Base-by-base conservation (phyloP, 139 green algal species). In the Picocystis salinarum region DNA sequence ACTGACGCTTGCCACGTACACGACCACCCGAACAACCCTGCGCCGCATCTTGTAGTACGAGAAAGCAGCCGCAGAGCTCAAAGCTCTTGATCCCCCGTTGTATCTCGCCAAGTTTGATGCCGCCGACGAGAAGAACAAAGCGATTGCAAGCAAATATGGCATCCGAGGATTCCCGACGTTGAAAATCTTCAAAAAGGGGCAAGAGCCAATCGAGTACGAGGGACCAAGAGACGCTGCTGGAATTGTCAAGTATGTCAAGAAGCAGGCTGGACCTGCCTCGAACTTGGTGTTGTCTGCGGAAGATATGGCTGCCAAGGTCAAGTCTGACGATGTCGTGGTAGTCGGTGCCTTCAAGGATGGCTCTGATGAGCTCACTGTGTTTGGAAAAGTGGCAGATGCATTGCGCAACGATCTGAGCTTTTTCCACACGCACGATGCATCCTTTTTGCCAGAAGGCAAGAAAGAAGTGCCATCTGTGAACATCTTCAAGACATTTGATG, bases 131-230 rank as follows among this genome's bases (percentile, higher is more conserved):
- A 33, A 50, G 33, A 64, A 64, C 51, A 45, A 28, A 18, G 68
- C 69, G 52, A 26, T 74, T 17, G 51, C 56, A 23, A 18, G 33
- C 7, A 55, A 64, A 44, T 76, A 50, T 39, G 45, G 53, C 9
- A 50, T 76, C 25, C 28, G 45, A 20, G 64, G 58, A 28, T 76
- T 67, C 34, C 67, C 67, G 20, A 76, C 67, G 3, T 28, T 75
- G 10, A 75, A 66, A 59, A 59, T 73, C 31, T 74, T 75, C 54
- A 42, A 40, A 15, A 39, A 49, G 22, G 50, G 45, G 5, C 25
- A 65, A n/a, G 3, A 22, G 3, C 49, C 62, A 5, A 13, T n/a
- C 4, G 49, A 66, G 10, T 76, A 76, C 34, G 23, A 58, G 23
- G 67, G 67, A 0, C 54, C 67, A 6, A 56, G 58, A 1, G 62